phyloP scores from a whole-genome alignment of 2,329 filamentous ascomycete species.

The Colletotrichum aenigma region DNA sequence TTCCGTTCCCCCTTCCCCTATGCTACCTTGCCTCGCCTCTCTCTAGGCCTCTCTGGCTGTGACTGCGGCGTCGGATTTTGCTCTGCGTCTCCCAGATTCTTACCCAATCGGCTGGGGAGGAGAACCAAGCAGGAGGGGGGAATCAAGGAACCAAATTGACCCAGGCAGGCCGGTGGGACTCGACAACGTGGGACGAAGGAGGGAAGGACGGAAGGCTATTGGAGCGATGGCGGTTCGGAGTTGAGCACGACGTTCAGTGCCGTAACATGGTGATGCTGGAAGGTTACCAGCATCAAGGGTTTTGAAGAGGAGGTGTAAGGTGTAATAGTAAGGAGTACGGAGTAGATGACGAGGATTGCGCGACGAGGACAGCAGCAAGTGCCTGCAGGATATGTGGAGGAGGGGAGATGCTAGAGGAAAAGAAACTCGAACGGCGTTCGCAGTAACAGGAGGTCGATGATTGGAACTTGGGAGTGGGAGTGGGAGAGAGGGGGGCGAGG shows the following conservation, averaged over 20 bases:
- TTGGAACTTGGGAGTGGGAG: neutral
- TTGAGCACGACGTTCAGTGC: slow-evolving; percentile 9
- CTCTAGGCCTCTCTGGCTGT: neutral
- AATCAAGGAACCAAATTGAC: slow-evolving; percentile 4
- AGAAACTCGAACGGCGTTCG: neutral
- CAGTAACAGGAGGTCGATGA: neutral
- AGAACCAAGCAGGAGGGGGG: neutral
- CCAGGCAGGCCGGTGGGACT: slow-evolving; percentile 3
- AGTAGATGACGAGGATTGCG: slow-evolving; percentile 8
- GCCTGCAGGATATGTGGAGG: slow-evolving; percentile 4
- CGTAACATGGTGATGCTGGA: slow-evolving; percentile 6
- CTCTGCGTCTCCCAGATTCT: neutral
- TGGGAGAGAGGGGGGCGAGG: neutral
- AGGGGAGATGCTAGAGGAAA: neutral
- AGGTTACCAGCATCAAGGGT: slow-evolving; percentile 20
- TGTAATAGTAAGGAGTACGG: neutral
- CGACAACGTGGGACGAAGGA: slow-evolving; percentile 14
- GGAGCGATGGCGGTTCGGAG: slow-evolving; percentile 1
- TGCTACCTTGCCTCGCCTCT: slow-evolving; percentile 1
- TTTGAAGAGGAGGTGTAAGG: neutral
- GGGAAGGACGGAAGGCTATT: neutral
- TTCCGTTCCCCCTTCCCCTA: neutral
- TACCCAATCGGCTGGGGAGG: slow-evolving; percentile 5
- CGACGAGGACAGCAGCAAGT: slow-evolving; percentile 12
- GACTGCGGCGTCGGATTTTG: neutral